Evolutionary conservation across 305 asterid genomes (phyloP).

Genomic region (Fraxinus nigra): DNA sequence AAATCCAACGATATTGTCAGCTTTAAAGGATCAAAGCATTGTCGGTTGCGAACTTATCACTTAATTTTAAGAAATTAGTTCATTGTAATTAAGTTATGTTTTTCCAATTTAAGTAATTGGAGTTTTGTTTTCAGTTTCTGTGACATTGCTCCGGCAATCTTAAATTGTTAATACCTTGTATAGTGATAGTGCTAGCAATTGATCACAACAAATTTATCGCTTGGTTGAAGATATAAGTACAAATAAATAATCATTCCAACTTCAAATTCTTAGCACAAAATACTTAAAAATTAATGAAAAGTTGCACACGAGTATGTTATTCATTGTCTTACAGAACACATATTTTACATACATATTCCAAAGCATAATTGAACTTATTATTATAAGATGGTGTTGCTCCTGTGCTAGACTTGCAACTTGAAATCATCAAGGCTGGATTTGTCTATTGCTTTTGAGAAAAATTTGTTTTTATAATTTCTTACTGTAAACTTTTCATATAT

Average conservation of each 20-base stretch:
- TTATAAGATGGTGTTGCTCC: not conserved
- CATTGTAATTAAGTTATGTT: no score
- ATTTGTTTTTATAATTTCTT: slow-evolving; percentile 1
- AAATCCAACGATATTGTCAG: no score
- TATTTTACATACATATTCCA: not conserved
- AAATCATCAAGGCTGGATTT: not conserved
- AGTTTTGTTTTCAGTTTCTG: no score
- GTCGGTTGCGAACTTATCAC: no score
- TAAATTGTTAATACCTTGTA: not conserved
- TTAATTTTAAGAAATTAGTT: no score
- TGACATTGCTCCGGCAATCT: not conserved
- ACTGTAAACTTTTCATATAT: slow-evolving; percentile 27
- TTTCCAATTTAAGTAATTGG: no score
- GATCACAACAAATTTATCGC: not conserved
- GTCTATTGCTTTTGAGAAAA: not conserved
- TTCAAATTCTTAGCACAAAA: not conserved
- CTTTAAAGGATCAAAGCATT: no score
- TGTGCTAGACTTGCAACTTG: not conserved
- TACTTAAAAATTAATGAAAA: not conserved
- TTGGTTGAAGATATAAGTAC: not conserved
- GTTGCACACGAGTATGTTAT: not conserved
- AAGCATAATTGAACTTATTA: not conserved
- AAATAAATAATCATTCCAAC: not conserved
- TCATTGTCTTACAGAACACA: not conserved
- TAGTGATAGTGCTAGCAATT: no score